Base-by-base conservation (phyloP, 2,329 filamentous ascomycete genomes). In the Seiridium unicorne region DNA sequence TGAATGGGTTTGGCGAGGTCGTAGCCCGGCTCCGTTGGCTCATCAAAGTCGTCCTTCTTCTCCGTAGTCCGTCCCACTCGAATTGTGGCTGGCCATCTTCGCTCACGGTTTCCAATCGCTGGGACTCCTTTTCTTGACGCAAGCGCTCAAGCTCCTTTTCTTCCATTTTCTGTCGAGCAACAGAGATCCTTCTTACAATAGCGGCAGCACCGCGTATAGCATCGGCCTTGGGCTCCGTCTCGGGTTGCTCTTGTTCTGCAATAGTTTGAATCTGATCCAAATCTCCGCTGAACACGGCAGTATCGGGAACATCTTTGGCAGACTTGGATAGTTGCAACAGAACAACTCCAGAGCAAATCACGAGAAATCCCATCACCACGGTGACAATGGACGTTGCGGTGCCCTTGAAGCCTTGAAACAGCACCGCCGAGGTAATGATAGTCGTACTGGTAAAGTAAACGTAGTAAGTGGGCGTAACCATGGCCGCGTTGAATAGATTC, bases 401-500 rank as follows among this genome's bases (percentile, higher is more conserved):
- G 42, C 94, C 95, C 71, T 96, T 94, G 83, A 99, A 97, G 6
- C 95, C 95, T 64, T 88, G 89, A 76, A 98, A 98, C 3, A 99
- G 81, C 51, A 99, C 88, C 3, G 93, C 91, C 0, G 94, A 97
- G 5, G 93, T 96, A 66, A 98, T 86, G 65, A 99, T 97, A 26
- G 95, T 98, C 4, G 93, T 90, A 67, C 89, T 96, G 44, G 95
- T 99, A 74, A 99, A 99, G 79, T 96, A 94, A 65, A 99, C 95
- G 74, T 99, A 99, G 78, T 99, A 99, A 2, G 95, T 99, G 0
- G 95, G 95, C 0, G 95, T 99, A 61, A 99, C 95, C 65, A 99
- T 84, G 6, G 95, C 94, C 44, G 95, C 95, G 70, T 99, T 98
- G 82, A 94, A 98, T 55, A 99, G 77, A 71, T 99, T 98, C 60